Evolutionary conservation across 2,329 filamentous ascomycete genomes (phyloP).

Genomic region (Ophiocordyceps camponoti-leonardi): DNA sequence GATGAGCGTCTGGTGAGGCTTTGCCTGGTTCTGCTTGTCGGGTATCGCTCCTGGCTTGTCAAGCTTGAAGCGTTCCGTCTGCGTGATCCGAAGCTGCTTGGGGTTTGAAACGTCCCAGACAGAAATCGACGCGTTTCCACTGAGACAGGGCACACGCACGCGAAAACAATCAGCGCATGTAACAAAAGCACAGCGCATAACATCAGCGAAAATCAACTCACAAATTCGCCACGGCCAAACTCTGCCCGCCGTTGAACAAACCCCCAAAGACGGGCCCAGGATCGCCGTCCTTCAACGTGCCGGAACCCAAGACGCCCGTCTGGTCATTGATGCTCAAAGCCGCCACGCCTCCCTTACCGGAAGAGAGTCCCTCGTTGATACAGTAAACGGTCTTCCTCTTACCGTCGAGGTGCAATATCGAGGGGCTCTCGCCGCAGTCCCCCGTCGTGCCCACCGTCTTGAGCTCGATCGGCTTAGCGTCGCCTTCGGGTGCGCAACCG

Average conservation of each 20-base stretch:
- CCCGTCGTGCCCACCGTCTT: conserved; percentile 22
- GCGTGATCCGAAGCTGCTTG: conserved; percentile 15
- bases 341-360: conserved; percentile 28
- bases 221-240: conserved; percentile 27
- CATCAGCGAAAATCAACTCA: no score
- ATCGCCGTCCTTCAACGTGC: conserved; percentile 11
- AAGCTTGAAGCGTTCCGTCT: conserved; percentile 22
- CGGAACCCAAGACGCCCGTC: conserved; percentile 14
- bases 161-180: no score
- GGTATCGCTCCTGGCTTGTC: conserved; percentile 18
- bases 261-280: conserved; percentile 26
- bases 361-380: conserved; percentile 35
- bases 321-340: conserved; percentile 16
- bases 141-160: no score
- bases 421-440: conserved; percentile 34
- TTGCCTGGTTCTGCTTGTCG: conserved; percentile 36
- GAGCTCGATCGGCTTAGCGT: conserved; percentile 12
- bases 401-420: conserved; percentile 42
- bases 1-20: conserved; percentile 47
- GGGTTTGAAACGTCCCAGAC: conserved; percentile 26
- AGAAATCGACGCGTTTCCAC: conserved; percentile 23
- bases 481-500: background rate
- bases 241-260: conserved; percentile 22
- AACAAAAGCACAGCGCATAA: no score
- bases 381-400: conserved; percentile 36